Evolutionary conservation across 441 rosid species (phyloP).

Genomic region (Geranium incanum): DNA sequence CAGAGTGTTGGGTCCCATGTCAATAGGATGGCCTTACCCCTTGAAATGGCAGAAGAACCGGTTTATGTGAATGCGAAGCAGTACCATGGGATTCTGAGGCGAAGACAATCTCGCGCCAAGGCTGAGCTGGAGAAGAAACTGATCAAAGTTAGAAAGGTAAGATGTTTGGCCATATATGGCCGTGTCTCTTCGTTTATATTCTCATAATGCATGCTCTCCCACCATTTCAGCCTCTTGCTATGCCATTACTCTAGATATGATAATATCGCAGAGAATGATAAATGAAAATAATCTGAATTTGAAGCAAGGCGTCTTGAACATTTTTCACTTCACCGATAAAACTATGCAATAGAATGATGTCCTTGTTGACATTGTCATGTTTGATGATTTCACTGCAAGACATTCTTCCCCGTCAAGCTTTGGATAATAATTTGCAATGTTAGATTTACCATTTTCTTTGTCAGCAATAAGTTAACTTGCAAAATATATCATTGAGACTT

Average conservation of each 20-base stretch:
- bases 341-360: background rate
- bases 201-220: too few relatives aligned
- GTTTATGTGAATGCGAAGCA: constrained; percentile 27
- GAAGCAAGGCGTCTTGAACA: background rate
- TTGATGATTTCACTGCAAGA: background rate
- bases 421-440: background rate
- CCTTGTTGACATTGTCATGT: background rate
- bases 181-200: background rate
- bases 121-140: constrained; percentile 14
- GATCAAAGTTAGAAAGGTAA: constrained; percentile 34
- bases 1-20: constrained; percentile 23
- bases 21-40: constrained; percentile 33
- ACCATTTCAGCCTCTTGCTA: too few relatives aligned
- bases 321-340: too few relatives aligned
- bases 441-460: background rate
- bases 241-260: too few relatives aligned
- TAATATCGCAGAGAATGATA: background rate
- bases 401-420: background rate
- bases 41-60: constrained; percentile 35
- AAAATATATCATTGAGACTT: too few relatives aligned
- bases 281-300: background rate
- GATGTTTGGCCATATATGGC: background rate
- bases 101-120: too few relatives aligned
- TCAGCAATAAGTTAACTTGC: too few relatives aligned
- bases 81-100: too few relatives aligned